phyloP scores from a whole-genome alignment of 768 basidiomycete genomes.

The Boletus insuetus region DNA sequence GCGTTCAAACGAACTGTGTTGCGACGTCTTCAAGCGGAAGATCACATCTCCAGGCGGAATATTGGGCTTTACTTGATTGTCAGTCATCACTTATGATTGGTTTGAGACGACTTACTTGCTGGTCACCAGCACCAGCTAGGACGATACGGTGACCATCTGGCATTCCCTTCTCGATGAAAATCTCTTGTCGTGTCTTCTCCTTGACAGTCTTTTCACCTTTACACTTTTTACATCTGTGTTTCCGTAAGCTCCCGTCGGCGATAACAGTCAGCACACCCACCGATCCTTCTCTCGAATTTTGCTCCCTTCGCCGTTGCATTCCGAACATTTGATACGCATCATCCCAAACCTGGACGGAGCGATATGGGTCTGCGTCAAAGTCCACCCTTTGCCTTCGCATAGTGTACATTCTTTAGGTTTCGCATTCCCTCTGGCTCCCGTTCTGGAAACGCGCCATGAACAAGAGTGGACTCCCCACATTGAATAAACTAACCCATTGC shows the following conservation, averaged over 20 bases:
- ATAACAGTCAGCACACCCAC: constrained; percentile 37
- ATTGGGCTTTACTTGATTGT: constrained; percentile 61
- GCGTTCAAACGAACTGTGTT: constrained; percentile 81
- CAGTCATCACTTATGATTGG: background rate
- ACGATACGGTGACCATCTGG: constrained; percentile 80
- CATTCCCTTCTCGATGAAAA: constrained; percentile 87
- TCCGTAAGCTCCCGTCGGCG: constrained; percentile 1
- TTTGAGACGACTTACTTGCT: constrained; percentile 52
- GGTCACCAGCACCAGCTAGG: constrained; percentile 88
- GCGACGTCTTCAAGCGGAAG: constrained; percentile 66
- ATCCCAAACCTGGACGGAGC: constrained; percentile 47
- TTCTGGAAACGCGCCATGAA: constrained; percentile 41
- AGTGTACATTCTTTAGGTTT: constrained; percentile 78
- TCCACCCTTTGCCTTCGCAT: constrained; percentile 86
- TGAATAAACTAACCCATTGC: constrained; percentile 62
- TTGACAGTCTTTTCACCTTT: constrained; percentile 81
- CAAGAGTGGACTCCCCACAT: background rate
- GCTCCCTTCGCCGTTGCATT: constrained; percentile 67
- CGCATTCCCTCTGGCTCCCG: constrained; percentile 79
- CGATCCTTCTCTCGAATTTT: constrained; percentile 82
- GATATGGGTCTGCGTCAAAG: constrained; percentile 53
- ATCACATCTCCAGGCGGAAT: constrained; percentile 88
- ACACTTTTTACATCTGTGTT: constrained; percentile 87
- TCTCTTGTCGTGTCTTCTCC: constrained; percentile 88
- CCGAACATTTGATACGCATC: constrained; percentile 56